Conservation (phyloP, 352 stramenopile species). For the Phytophthora megakarya region DNA sequence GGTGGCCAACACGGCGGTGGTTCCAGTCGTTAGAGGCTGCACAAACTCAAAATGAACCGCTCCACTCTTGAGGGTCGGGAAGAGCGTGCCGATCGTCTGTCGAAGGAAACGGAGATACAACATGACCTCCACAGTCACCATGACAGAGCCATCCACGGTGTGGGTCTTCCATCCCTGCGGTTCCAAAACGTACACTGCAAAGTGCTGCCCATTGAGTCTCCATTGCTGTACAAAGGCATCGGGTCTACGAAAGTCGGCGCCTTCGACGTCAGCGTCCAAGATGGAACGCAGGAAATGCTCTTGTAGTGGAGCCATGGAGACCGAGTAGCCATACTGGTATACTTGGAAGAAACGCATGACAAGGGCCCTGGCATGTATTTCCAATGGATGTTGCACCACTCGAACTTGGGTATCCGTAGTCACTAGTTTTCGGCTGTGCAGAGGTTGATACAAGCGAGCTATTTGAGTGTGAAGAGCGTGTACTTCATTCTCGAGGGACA, state of each 20-base stretch:
- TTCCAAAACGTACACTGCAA: neutral
- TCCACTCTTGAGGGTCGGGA: neutral
- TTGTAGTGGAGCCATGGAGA: neutral
- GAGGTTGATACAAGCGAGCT: neutral
- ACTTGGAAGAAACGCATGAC: neutral
- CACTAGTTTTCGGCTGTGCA: neutral
- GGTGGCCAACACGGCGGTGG: no score
- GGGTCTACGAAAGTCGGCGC: neutral
- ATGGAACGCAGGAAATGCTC: neutral
- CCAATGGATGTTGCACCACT: no score
- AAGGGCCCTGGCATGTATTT: neutral
- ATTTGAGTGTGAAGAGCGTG: neutral
- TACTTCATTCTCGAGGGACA: neutral
- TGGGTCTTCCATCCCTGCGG: neutral
- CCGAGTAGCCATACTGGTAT: neutral
- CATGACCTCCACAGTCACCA: neutral
- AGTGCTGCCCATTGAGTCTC: neutral
- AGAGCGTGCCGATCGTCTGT: neutral
- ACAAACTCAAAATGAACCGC: no score
- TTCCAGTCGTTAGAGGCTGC: no score
- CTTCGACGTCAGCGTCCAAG: neutral
- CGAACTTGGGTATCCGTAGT: neutral
- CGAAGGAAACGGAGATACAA: no score
- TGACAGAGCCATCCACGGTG: neutral
- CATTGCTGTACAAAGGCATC: neutral